Conservation (phyloP, 2,329 filamentous ascomycete genomes). For the Aspergillus sp. region DNA sequence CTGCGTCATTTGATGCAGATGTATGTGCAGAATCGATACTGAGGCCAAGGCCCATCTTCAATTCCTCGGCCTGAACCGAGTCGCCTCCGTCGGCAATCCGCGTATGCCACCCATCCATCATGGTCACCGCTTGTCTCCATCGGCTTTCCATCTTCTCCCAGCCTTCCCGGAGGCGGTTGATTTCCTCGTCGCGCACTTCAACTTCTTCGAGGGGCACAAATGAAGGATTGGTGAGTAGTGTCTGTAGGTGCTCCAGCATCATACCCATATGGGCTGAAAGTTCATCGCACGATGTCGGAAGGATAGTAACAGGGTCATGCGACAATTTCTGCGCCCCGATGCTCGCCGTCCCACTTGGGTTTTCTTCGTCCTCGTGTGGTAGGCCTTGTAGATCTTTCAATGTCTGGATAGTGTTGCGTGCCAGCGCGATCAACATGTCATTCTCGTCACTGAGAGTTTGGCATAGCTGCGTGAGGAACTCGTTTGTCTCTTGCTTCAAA, state of each 20-base stretch:
- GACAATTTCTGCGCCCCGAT: conserved; percentile 16
- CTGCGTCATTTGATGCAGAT: conserved; percentile 11
- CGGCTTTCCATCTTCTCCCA: conserved; percentile 91
- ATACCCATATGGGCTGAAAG: conserved; percentile 67
- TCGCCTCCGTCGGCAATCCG: conserved; percentile 54
- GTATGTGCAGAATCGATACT: conserved; percentile 21
- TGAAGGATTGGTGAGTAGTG: conserved; percentile 84
- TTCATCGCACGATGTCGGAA: conserved; percentile 59
- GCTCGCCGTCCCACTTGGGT: conserved; percentile 19
- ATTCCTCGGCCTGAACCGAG: conserved; percentile 36
- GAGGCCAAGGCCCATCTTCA: conserved; percentile 38
- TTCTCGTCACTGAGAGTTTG: conserved; percentile 87
- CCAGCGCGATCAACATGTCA: conserved; percentile 66
- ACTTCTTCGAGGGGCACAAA: conserved; percentile 96
- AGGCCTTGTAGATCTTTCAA: conserved; percentile 57
- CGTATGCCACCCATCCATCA: conserved; percentile 89
- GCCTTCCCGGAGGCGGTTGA: conserved; percentile 69
- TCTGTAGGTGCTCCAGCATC: conserved; percentile 73
- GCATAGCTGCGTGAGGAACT: conserved; percentile 79
- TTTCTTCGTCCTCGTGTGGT: conserved; percentile 20
- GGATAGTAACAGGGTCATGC: conserved; percentile 32
- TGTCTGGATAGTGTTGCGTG: conserved; percentile 63
- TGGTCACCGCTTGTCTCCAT: conserved; percentile 80
- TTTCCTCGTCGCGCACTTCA: conserved; percentile 85
- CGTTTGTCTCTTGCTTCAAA: conserved; percentile 78